Evolutionary conservation across 805 yeast species (phyloP).

Genomic region (Starmerella ratchasimensis): DNA sequence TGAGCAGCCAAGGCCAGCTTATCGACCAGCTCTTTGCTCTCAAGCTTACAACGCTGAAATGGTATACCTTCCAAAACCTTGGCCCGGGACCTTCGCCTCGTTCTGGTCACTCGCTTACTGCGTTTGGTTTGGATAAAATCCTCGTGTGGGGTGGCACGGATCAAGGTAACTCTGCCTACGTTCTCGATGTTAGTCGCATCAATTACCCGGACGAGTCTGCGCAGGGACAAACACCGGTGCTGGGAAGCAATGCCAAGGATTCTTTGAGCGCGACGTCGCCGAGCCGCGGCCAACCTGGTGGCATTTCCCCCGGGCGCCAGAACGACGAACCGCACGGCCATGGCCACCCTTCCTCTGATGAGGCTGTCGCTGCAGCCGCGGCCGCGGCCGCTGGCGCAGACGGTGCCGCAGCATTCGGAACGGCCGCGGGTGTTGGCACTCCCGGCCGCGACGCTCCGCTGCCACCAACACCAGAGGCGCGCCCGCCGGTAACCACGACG

Average conservation of each 20-base stretch:
- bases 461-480: not conserved
- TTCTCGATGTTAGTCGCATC: conserved; percentile 42
- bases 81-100: conserved; percentile 61
- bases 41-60: conserved; percentile 53
- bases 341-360: not conserved
- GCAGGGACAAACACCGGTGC: not conserved
- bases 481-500: not conserved
- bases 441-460: not conserved
- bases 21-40: conserved; percentile 57
- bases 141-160: conserved; percentile 76
- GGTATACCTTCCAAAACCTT: conserved; percentile 52
- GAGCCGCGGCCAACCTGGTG: not conserved
- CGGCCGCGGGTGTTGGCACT: not conserved
- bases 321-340: not conserved
- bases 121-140: conserved; percentile 50
- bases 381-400: conserved; percentile 4
- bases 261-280: not conserved
- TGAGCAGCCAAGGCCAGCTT: conserved; percentile 56
- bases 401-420: conserved; percentile 1
- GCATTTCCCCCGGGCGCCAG: not conserved
- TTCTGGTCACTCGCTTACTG: conserved; percentile 83
- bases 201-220: conserved; percentile 27
- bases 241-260: not conserved
- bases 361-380: not conserved
- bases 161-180: conserved; percentile 46